phyloP scores from a whole-genome alignment of 2,329 filamentous ascomycete species.

The Penicillium sp. region DNA sequence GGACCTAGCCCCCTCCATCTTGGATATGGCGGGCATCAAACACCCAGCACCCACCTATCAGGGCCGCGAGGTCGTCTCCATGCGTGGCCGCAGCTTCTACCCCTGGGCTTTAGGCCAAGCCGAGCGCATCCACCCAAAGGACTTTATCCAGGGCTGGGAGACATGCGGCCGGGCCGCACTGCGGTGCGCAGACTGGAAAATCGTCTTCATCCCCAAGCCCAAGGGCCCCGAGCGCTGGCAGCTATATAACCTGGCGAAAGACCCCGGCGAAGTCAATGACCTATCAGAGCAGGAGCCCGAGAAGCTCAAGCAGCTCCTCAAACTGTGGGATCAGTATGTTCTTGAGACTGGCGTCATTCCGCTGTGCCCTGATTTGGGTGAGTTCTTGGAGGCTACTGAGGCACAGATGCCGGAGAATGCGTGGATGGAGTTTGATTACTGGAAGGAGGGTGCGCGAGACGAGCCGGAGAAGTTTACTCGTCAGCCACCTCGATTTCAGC shows the following conservation, averaged over 20 bases:
- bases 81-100: constrained; percentile 54
- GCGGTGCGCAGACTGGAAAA: constrained; percentile 60
- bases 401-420: constrained; percentile 66
- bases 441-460: constrained; percentile 57
- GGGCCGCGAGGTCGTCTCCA: constrained; percentile 53
- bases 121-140: constrained; percentile 50
- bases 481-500: constrained; percentile 36
- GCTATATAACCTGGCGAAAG: constrained; percentile 55
- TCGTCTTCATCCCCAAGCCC: constrained; percentile 58
- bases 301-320: constrained; percentile 51
- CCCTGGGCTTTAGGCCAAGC: constrained; percentile 39
- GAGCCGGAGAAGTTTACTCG: constrained; percentile 49
- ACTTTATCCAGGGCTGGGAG: constrained; percentile 60
- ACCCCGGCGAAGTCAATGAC: constrained; percentile 56
- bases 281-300: constrained; percentile 46
- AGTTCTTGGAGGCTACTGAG: constrained; percentile 62
- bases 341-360: constrained; percentile 63
- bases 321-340: constrained; percentile 60
- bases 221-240: constrained; percentile 60
- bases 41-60: constrained; percentile 58
- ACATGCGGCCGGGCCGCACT: constrained; percentile 57
- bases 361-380: constrained; percentile 58
- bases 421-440: constrained; percentile 68
- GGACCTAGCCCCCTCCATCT: constrained; percentile 52
- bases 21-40: constrained; percentile 43